Evolutionary conservation across 2,329 filamentous ascomycete species (phyloP).

Genomic region (Stachybotrys echinatus): DNA sequence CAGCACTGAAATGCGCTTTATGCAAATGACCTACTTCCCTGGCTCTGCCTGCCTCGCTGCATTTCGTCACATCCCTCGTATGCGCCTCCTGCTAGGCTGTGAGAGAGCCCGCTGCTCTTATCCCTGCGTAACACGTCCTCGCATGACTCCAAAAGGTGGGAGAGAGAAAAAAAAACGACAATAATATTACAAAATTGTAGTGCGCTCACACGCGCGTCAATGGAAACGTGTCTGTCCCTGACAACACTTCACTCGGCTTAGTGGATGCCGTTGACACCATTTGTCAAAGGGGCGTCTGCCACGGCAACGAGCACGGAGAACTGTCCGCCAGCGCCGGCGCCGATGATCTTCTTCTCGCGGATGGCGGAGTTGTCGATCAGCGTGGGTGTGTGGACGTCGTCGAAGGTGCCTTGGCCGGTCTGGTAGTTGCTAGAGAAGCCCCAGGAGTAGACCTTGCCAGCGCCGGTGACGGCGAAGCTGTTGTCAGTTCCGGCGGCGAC

Average conservation of each 20-base stretch:
- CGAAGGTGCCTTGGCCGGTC: conserved; percentile 70
- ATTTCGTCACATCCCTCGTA: too few relatives aligned
- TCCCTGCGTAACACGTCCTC: too few relatives aligned
- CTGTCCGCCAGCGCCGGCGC: conserved; percentile 83
- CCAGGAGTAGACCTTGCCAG: conserved; percentile 73
- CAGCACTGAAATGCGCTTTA: too few relatives aligned
- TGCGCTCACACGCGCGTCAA: not conserved
- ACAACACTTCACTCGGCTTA: not conserved
- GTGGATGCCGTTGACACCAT: conserved; percentile 16
- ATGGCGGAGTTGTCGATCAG: conserved; percentile 81
- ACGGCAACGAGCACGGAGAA: conserved; percentile 61
- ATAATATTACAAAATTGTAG: conserved; percentile 2
- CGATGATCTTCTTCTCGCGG: conserved; percentile 66
- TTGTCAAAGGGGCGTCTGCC: conserved; percentile 21
- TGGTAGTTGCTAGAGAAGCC: conserved; percentile 78
- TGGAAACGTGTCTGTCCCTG: not conserved
- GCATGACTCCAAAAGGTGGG: not conserved
- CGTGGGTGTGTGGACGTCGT: conserved; percentile 74
- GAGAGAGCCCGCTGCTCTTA: too few relatives aligned
- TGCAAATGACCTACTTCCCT: too few relatives aligned
- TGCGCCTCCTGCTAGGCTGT: too few relatives aligned
- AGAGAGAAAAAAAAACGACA: not conserved
- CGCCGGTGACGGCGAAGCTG: conserved; percentile 63
- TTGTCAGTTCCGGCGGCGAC: conserved; percentile 68
- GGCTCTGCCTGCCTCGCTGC: too few relatives aligned